Evolutionary conservation across 305 asterid genomes (phyloP).

Genomic region (Fraxinus floribunda): DNA sequence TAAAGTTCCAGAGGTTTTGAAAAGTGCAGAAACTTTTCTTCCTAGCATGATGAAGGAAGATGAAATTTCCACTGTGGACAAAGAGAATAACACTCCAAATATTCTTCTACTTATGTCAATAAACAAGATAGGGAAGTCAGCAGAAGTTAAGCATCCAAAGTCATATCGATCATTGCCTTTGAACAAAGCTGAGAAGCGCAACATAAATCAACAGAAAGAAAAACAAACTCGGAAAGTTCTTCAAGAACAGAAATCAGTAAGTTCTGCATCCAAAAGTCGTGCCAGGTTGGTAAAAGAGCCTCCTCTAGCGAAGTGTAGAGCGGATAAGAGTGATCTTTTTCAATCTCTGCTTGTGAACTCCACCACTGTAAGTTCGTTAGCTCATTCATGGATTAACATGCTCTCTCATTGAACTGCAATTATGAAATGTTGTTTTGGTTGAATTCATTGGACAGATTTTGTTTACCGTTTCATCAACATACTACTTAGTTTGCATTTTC

Average conservation of each 20-base stretch:
- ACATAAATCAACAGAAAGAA: constrained; percentile 22
- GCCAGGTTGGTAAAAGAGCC: constrained; percentile 29
- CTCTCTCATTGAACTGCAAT: background rate
- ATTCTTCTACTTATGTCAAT: constrained; percentile 34
- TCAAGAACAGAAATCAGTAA: constrained; percentile 34
- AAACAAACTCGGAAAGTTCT: constrained; percentile 30
- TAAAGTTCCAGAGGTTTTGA: constrained; percentile 29
- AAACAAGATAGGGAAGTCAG: constrained; percentile 32
- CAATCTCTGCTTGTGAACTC: constrained; percentile 38
- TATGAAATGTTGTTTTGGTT: background rate
- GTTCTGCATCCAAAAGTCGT: constrained; percentile 28
- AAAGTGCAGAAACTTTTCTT: constrained; percentile 27
- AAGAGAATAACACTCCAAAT: constrained; percentile 54
- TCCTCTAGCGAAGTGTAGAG: constrained; percentile 27
- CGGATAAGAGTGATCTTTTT: constrained; percentile 41
- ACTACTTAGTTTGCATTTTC: background rate
- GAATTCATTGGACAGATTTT: background rate
- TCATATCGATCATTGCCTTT: constrained; percentile 44
- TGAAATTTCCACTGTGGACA: constrained; percentile 55
- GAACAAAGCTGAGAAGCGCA: constrained; percentile 31
- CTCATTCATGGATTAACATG: background rate
- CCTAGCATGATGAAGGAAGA: constrained; percentile 30
- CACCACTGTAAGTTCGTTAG: background rate
- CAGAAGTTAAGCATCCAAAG: constrained; percentile 33
- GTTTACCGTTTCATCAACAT: background rate